A percentile compares a stretch with the other conserved stretches of the same genome.
These are phyloP conservation scores for Apiotrichum laibachii DNA, from an alignment of 1,284 basidiomycete species.

Conservation along the genomic window DNA sequence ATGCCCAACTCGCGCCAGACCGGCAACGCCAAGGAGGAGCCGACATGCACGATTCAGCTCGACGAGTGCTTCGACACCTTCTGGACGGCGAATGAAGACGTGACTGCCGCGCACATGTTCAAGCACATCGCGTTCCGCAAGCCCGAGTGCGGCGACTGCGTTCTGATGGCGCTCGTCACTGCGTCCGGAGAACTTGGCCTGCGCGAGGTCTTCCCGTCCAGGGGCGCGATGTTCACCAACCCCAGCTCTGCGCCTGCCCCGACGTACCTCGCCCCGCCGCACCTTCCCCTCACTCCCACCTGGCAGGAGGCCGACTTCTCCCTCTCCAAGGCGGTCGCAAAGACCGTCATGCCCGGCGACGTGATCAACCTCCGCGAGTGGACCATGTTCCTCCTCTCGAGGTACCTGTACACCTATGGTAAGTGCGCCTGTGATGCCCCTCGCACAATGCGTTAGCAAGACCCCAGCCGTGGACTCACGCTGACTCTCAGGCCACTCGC, in stretches of 20 bases:
- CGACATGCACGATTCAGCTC: slow-evolving; percentile 35
- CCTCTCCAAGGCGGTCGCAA: slow-evolving; percentile 48
- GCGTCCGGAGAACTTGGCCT: slow-evolving; percentile 54
- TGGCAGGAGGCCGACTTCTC: slow-evolving; percentile 54
- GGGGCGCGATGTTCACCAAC: slow-evolving; percentile 26
- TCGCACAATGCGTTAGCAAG: background rate
- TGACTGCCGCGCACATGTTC: slow-evolving; percentile 51
- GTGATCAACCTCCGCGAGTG: slow-evolving; percentile 50
- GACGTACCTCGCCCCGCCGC: slow-evolving; percentile 40
- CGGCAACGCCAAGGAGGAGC: slow-evolving; percentile 6
- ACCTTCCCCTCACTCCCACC: slow-evolving; percentile 54
- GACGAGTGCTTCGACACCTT: slow-evolving; percentile 46
- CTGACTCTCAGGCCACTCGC: slow-evolving; percentile 24
- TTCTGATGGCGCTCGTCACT: slow-evolving; percentile 55
- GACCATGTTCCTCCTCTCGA: slow-evolving; percentile 52
- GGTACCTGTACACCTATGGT: slow-evolving; percentile 53
- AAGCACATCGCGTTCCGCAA: slow-evolving; percentile 55
- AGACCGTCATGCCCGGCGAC: slow-evolving; percentile 32
- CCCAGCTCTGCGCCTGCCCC: slow-evolving; percentile 4
- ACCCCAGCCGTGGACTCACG: background rate
- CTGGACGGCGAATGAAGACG: slow-evolving; percentile 32
- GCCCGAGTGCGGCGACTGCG: slow-evolving; percentile 57
- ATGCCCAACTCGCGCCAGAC: slow-evolving; percentile 32
- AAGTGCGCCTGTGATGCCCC: slow-evolving; percentile 3
- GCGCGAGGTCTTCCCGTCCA: slow-evolving; percentile 54